phyloP scores from a whole-genome alignment of 2,329 filamentous ascomycete species.

The Cladosporium colombiae region DNA sequence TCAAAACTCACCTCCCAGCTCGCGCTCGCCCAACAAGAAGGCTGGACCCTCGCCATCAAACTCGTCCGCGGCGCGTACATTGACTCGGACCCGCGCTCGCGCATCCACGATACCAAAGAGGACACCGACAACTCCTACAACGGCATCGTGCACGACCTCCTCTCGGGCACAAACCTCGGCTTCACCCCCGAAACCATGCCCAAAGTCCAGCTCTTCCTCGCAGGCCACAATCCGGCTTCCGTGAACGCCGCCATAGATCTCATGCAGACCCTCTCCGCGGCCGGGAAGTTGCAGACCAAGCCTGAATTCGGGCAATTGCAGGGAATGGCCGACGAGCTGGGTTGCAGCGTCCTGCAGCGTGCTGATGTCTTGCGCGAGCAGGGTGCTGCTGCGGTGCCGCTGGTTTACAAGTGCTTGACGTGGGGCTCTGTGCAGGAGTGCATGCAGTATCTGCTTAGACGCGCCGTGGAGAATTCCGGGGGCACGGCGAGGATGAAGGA shows the following conservation, averaged over 20 bases:
- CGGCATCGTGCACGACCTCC: constrained; percentile 64
- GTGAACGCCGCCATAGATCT: constrained; percentile 58
- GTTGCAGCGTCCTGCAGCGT: constrained; percentile 54
- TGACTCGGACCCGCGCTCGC: constrained; percentile 48
- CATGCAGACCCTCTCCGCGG: constrained; percentile 47
- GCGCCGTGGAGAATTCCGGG: constrained; percentile 63
- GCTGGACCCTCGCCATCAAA: constrained; percentile 58
- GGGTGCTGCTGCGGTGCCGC: constrained; percentile 23
- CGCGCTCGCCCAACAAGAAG: constrained; percentile 45
- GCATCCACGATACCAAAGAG: constrained; percentile 56
- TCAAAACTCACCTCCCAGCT: constrained; percentile 49
- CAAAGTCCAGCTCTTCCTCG: constrained; percentile 65
- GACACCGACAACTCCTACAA: constrained; percentile 67
- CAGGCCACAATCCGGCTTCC: constrained; percentile 78
- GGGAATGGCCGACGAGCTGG: constrained; percentile 95
- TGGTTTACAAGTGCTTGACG: constrained; percentile 57
- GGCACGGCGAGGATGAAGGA: constrained; percentile 53
- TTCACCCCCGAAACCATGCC: constrained; percentile 39
- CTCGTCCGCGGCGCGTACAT: constrained; percentile 61
- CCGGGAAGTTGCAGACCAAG: constrained; percentile 46
- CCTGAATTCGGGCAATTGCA: constrained; percentile 76
- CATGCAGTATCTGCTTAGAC: constrained; percentile 68
- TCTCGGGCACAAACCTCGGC: constrained; percentile 43
- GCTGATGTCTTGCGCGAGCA: constrained; percentile 42
- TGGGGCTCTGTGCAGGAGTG: constrained; percentile 69